Percentiles rank a stretch among this genome's conserved stretches.
Evolutionary conservation across 2,329 filamentous ascomycete species (phyloP).

Genomic region (Cadophora sp.): DNA sequence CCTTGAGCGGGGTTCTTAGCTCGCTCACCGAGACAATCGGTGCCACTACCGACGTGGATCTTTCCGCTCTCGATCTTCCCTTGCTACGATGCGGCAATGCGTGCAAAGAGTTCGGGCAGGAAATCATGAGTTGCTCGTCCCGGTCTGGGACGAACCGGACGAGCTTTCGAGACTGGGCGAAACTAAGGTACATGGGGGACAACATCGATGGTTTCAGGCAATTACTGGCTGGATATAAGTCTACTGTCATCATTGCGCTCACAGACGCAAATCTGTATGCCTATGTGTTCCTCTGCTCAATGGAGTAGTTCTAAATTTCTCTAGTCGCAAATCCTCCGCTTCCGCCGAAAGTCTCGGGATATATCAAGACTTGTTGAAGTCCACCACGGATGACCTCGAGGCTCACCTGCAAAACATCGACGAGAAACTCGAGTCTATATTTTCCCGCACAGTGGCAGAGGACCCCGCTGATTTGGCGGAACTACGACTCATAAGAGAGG

Average conservation of each 20-base stretch:
- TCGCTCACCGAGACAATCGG: conserved; percentile 44
- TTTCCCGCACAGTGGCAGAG: conserved; percentile 29
- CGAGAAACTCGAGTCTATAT: conserved; percentile 41
- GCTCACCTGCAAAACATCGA: conserved; percentile 45
- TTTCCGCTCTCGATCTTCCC: conserved; percentile 47
- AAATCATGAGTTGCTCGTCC: conserved; percentile 47
- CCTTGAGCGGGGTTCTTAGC: conserved; percentile 48
- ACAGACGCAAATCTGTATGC: conserved; percentile 51
- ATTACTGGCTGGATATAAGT: conserved; percentile 51
- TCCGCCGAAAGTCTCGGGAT: conserved; percentile 44
- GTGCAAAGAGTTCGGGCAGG: conserved; percentile 51
- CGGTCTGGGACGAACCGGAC: conserved; percentile 46
- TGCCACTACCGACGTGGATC: conserved; percentile 39
- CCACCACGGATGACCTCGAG: conserved; percentile 47
- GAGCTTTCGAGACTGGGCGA: conserved; percentile 55
- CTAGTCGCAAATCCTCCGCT: conserved; percentile 46
- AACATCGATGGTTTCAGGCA: conserved; percentile 51
- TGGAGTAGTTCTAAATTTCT: conserved; percentile 25
- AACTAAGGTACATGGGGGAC: conserved; percentile 52
- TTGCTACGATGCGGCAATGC: conserved; percentile 51
- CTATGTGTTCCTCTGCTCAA: conserved; percentile 24
- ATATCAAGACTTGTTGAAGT: conserved; percentile 46
- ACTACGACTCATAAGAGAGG: conserved; percentile 44
- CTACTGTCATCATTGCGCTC: conserved; percentile 51
- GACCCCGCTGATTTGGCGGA: conserved; percentile 42